Evolutionary conservation across 1,284 basidiomycete genomes (phyloP).

Genomic region (Tremellales sp.): DNA sequence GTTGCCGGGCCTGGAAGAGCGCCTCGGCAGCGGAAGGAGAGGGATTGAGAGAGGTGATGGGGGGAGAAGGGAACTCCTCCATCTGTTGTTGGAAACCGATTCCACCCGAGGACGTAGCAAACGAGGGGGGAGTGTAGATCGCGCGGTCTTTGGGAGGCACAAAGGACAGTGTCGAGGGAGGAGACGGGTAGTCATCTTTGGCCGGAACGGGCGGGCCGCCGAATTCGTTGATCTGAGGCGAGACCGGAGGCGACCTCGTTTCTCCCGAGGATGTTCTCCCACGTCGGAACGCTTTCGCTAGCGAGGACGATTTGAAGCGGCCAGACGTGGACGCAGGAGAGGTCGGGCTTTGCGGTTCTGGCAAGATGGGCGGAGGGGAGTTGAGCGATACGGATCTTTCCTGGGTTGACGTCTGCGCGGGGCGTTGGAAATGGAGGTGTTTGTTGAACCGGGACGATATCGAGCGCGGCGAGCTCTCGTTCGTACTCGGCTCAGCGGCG

Average conservation of each 20-base stretch:
- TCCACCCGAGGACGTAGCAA: too few relatives aligned
- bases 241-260: constrained; percentile 8
- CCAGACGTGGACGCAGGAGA: constrained; percentile 8
- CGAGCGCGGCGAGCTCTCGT: constrained; percentile 8
- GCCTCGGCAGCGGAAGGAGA: constrained; percentile 24
- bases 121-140: too few relatives aligned
- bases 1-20: constrained; percentile 22
- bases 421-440: background rate
- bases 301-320: constrained; percentile 18
- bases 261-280: constrained; percentile 6
- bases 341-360: background rate
- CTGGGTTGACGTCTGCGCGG: too few relatives aligned
- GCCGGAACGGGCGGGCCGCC: constrained; percentile 20
- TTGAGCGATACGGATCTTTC: too few relatives aligned
- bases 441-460: constrained; percentile 19
- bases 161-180: too few relatives aligned
- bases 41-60: constrained; percentile 11
- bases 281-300: constrained; percentile 17
- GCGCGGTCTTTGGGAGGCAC: too few relatives aligned
- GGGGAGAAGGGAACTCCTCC: too few relatives aligned
- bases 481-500: background rate
- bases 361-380: constrained; percentile 1
- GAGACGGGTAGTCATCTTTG: constrained; percentile 11
- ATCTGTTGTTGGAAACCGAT: too few relatives aligned
- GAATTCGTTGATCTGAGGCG: constrained; percentile 9